phyloP scores from a whole-genome alignment of 768 basidiomycete species.

The Candolleomyces eurysporus region DNA sequence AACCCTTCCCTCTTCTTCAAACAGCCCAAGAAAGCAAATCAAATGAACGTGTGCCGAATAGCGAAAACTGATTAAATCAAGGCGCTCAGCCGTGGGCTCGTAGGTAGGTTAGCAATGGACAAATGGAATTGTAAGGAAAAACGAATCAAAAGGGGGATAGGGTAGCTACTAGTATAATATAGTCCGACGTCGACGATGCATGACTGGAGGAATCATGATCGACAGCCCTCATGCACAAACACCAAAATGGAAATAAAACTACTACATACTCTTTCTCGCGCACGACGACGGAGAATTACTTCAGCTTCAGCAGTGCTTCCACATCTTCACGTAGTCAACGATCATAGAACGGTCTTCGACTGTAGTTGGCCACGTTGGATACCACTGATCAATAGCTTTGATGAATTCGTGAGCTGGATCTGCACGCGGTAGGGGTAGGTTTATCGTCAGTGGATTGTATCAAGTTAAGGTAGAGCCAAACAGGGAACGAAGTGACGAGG shows the following conservation, averaged over 20 bases:
- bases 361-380: conserved; percentile 68
- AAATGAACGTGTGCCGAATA: no score
- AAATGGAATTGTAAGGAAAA: no score
- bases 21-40: no score
- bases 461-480: neutral
- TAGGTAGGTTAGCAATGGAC: no score
- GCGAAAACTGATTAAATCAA: no score
- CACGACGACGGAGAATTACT: neutral
- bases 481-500: neutral
- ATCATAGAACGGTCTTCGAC: conserved; percentile 65
- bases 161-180: no score
- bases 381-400: conserved; percentile 57
- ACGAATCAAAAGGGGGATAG: no score
- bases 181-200: no score
- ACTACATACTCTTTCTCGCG: neutral
- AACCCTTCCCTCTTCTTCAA: no score
- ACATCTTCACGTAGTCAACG: conserved; percentile 66
- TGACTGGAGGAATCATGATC: neutral
- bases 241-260: conserved; percentile 6
- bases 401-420: conserved; percentile 69
- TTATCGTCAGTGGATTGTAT: neutral
- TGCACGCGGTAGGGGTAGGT: conserved; percentile 18
- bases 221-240: neutral
- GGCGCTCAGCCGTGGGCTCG: no score
- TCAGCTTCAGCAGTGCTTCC: conserved; percentile 44